phyloP scores from a whole-genome alignment of 768 basidiomycete species.

The Gelatoporia subvermispora region DNA sequence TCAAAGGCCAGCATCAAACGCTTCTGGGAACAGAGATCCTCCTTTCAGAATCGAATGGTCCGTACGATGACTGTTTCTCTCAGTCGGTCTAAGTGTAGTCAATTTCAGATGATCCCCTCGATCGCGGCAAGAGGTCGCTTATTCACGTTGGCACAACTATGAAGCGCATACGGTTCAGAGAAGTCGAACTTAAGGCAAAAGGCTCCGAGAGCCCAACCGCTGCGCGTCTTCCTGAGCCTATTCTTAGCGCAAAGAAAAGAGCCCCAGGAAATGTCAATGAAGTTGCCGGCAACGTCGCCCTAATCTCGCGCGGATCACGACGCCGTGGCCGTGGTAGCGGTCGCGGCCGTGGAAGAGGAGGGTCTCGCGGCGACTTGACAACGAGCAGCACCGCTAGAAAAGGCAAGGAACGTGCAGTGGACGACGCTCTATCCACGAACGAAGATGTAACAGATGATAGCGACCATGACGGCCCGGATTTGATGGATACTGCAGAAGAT shows the following conservation, averaged over 20 bases:
- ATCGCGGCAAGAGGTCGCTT: constrained; percentile 47
- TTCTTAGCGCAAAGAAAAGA: constrained; percentile 1
- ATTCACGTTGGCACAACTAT: constrained; percentile 57
- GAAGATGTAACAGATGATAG: neutral
- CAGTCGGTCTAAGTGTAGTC: constrained; percentile 11
- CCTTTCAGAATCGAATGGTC: constrained; percentile 67
- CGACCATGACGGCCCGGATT: too few relatives aligned
- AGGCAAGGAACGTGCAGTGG: constrained; percentile 10
- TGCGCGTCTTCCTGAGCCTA: neutral
- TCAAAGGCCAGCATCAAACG: constrained; percentile 63
- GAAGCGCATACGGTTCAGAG: constrained; percentile 68
- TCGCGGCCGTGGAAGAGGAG: constrained; percentile 1
- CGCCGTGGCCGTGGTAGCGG: neutral
- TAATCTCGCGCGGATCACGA: neutral
- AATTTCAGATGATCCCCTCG: constrained; percentile 33
- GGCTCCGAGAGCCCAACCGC: neutral
- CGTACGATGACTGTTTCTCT: constrained; percentile 1
- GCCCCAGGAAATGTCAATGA: constrained; percentile 7
- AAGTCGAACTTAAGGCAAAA: constrained; percentile 46
- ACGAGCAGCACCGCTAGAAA: constrained; percentile 5
- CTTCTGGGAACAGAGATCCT: constrained; percentile 74
- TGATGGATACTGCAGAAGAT: too few relatives aligned
- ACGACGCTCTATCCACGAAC: neutral
- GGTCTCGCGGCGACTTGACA: neutral
- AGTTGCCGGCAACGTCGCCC: constrained; percentile 5